These are phyloP conservation scores for Starmerella apicola DNA, from an alignment of 805 yeast genomes.

Conservation along the genomic window DNA sequence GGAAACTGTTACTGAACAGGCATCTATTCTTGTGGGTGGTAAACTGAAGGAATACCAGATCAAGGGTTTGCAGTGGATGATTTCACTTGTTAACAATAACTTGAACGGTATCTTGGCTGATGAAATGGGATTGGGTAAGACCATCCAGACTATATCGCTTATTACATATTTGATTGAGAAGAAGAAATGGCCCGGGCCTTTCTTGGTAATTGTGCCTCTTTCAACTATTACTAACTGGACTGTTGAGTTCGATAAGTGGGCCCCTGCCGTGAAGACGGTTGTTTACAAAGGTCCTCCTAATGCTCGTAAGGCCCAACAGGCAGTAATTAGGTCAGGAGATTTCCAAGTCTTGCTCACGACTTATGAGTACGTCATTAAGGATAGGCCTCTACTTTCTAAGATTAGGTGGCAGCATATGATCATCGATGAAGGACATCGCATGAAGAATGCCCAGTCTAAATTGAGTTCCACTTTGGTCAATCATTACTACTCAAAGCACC, in stretches of 20 bases:
- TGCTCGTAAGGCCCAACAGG: constrained; percentile 66
- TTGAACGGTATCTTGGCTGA: constrained; percentile 94
- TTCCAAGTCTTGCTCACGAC: constrained; percentile 88
- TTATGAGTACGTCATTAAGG: constrained; percentile 87
- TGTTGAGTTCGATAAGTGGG: constrained; percentile 94
- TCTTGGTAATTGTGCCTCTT: constrained; percentile 83
- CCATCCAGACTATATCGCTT: constrained; percentile 85
- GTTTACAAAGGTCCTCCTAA: constrained; percentile 88
- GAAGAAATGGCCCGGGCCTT: constrained; percentile 73
- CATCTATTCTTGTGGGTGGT: constrained; percentile 79
- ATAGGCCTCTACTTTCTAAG: constrained; percentile 64
- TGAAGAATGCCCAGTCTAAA: constrained; percentile 88
- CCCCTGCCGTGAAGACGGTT: constrained; percentile 69
- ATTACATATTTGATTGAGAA: constrained; percentile 69
- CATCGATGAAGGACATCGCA: constrained; percentile 96
- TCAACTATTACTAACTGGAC: constrained; percentile 95
- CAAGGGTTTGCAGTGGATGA: constrained; percentile 98
- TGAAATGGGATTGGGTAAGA: constrained; percentile 97
- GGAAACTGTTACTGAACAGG: constrained; percentile 71
- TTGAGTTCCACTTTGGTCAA: constrained; percentile 72
- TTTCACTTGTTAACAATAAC: constrained; percentile 81
- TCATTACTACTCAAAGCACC: constrained; percentile 69
- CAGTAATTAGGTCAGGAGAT: constrained; percentile 58
- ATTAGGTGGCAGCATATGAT: constrained; percentile 94
- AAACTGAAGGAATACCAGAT: constrained; percentile 83